Evolutionary conservation across 257 asterid species (phyloP).

Genomic region (Agastache rugosa): DNA sequence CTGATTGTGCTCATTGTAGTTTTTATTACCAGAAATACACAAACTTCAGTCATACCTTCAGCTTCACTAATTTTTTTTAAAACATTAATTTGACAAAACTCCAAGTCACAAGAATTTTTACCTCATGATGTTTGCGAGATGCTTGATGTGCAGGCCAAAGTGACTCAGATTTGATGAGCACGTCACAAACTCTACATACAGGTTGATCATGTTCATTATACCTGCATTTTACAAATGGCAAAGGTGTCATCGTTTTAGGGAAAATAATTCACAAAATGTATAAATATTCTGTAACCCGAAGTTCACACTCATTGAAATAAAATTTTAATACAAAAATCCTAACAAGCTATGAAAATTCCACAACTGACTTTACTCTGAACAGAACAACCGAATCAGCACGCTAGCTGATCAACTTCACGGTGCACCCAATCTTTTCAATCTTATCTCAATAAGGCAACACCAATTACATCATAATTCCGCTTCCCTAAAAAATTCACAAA

Average conservation of each 20-base stretch:
- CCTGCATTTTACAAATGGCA: conserved; percentile 53
- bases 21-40: not conserved
- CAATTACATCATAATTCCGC: not conserved
- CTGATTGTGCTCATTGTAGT: not conserved
- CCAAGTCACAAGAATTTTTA: conserved; percentile 32
- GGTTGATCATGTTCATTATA: conserved; percentile 83
- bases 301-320: conserved; percentile 6
- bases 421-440: conserved; percentile 10
- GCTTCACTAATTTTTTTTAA: not conserved
- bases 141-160: conserved; percentile 97
- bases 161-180: conserved; percentile 75
- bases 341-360: conserved; percentile 19
- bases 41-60: conserved; percentile 15
- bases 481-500: conserved; percentile 1
- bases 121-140: conserved; percentile 92
- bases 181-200: conserved; percentile 83
- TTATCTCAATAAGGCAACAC: not conserved
- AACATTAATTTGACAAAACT: not conserved
- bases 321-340: not conserved
- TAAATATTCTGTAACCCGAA: conserved; percentile 19
- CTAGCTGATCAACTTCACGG: not conserved
- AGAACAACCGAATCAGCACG: conserved; percentile 4
- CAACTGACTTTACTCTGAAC: conserved; percentile 16
- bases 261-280: not conserved
- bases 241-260: conserved; percentile 12